Evolutionary conservation across 106 monocot species (phyloP).

Genomic region (Dioscorea dumetorum): DNA sequence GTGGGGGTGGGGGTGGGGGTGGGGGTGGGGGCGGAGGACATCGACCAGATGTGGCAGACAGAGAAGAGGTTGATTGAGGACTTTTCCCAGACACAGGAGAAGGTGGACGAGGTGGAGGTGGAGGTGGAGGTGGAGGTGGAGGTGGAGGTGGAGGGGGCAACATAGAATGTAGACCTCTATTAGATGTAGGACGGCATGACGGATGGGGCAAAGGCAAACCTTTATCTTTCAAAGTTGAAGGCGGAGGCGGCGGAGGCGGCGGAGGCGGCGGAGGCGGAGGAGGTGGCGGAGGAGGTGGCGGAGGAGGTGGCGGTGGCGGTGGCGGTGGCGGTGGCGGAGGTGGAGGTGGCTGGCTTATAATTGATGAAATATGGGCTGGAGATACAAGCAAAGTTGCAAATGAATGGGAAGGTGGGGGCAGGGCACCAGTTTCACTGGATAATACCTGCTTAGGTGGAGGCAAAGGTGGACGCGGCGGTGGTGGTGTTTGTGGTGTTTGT

Average conservation of each 20-base stretch:
- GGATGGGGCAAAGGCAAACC: too few species aligned
- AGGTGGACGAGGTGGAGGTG: constrained; percentile 15
- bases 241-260: constrained; percentile 20
- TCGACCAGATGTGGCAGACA: background rate
- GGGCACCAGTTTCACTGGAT: background rate
- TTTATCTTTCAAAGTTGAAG: background rate
- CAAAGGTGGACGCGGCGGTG: constrained; percentile 7
- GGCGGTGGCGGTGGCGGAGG: background rate
- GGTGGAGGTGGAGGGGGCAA: too few species aligned
- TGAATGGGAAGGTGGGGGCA: background rate
- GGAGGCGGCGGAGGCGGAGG: constrained; percentile 1
- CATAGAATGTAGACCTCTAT: background rate
- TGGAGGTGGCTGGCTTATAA: background rate
- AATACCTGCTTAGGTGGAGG: background rate
- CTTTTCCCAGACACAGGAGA: constrained; percentile 9
- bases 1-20: constrained; percentile 9
- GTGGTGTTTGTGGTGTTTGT: too few species aligned
- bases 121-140: constrained; percentile 38
- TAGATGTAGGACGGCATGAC: background rate
- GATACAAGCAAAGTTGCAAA: background rate
- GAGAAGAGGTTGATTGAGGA: constrained; percentile 24
- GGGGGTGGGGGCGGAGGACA: too few species aligned
- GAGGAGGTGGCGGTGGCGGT: too few species aligned
- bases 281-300: too few species aligned
- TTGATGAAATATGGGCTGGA: too few species aligned